Evolutionary conservation across 2,329 filamentous ascomycete species (phyloP), one percentile per base, ranked within the genome.

Genomic region (Microcyclospora tardicrescens): DNA sequence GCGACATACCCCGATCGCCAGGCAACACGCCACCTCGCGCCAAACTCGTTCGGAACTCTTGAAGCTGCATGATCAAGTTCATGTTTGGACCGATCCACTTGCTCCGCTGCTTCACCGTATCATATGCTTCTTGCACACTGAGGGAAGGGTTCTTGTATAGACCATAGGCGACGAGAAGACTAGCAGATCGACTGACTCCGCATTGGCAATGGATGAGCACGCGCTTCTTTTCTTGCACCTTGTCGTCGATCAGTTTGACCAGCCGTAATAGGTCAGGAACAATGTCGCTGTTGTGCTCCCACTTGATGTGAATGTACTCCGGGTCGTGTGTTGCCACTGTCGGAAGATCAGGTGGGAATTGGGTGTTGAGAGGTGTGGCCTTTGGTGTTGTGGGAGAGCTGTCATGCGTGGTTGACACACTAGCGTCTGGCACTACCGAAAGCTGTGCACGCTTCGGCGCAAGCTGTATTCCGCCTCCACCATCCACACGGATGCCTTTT

Each of bases 71-170:
- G 71, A 93, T 86, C 48, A 93, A 68, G 49, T 84, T 84, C 84
- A 93, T 93, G 59, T 93, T 93, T 0, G 84, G 84, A 42, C 84
- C 86, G 50, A 93, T 89, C 84, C 84, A 93, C 54, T 72, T 77
- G 59, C 84, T 91, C 62, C 81, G 81, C 38, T 75, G 71, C 61
- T 93, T 85, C 2, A 84, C 83, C 2, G 78, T 73, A 55, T 85
- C 77, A 56, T 91, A 91, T 2, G 84, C 82, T 56, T 89, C 82
- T 53, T 89, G 86, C 38, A 89, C 82, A 49, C 72, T 84, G 51
- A 85, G 63, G 5, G 77, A 71, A 2, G 83, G 82, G 43, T 84
- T 81, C 55, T 80, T 80, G 59, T 83, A 91, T 41, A 93, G 64
- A 33, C 83, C 84, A 46, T 89, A 93, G 14, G 84, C 84, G 36